Conservation (phyloP, 2,329 filamentous ascomycete genomes). For the Phialocephala sp. region DNA sequence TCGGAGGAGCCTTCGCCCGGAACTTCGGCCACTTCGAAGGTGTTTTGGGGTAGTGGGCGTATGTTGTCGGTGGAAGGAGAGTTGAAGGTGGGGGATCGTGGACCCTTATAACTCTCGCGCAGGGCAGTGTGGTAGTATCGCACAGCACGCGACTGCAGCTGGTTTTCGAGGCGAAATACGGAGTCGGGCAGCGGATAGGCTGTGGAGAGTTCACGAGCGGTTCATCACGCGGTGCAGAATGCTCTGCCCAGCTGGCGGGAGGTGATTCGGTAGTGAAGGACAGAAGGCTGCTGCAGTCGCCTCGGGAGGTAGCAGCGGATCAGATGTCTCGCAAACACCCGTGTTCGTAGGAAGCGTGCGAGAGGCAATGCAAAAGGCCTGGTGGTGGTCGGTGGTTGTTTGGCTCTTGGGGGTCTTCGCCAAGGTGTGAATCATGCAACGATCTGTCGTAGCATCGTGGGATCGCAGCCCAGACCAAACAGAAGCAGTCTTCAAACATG, state of each 20-base stretch:
- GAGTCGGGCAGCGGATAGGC: neutral
- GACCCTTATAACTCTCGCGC: neutral
- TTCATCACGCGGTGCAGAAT: conserved; percentile 5
- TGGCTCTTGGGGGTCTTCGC: neutral
- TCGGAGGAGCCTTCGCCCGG: conserved; percentile 8
- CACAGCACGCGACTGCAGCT: neutral
- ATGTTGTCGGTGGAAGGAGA: neutral
- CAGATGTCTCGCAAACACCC: conserved; percentile 1
- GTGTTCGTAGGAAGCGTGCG: neutral
- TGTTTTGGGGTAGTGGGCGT: neutral
- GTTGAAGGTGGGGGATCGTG: neutral
- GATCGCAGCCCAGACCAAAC: neutral
- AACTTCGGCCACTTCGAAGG: conserved; percentile 12
- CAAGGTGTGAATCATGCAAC: neutral
- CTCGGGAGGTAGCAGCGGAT: neutral
- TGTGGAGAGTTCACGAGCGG: conserved; percentile 10
- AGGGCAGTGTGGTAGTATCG: neutral
- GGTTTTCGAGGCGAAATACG: neutral
- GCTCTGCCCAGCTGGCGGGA: neutral
- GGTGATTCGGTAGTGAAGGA: conserved; percentile 1
- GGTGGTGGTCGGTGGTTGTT: neutral
- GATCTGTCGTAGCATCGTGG: neutral
- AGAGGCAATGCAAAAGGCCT: neutral
- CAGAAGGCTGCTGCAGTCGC: neutral
- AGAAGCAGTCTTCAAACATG: too few species aligned